phyloP scores from a whole-genome alignment of 306 rosid species.

The Boehmeria nivea region DNA sequence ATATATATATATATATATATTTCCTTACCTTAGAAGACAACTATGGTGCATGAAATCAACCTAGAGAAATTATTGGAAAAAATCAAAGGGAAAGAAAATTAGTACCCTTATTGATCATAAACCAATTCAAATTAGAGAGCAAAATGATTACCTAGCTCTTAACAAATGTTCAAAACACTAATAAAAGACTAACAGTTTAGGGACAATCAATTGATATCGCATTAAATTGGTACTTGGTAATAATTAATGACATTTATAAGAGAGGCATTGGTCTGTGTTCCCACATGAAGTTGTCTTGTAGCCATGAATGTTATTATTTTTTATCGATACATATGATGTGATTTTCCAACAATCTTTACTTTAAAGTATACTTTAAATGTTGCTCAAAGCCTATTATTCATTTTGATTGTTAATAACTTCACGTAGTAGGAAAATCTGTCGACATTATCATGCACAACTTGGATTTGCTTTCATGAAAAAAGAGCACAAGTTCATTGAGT shows the following conservation, averaged over 20 bases:
- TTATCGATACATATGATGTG: constrained; percentile 2
- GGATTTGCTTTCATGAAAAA: constrained; percentile 7
- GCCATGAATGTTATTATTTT: constrained; percentile 4
- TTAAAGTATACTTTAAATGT: constrained; percentile 33
- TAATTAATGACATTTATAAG: neutral
- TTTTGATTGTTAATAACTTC: no score
- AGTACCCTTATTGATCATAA: no score
- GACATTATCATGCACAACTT: constrained; percentile 13
- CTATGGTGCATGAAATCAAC: neutral
- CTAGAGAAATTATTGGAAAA: neutral
- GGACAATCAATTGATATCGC: neutral
- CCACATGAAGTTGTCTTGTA: constrained; percentile 29
- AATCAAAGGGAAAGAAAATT: no score
- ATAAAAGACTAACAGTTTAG: neutral
- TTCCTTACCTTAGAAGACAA: constrained; percentile 27
- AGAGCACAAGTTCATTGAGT: neutral
- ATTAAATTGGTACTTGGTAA: neutral
- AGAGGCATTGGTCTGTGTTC: constrained; percentile 16
- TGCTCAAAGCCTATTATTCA: neutral
- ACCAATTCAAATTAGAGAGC: no score
- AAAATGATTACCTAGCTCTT: no score
- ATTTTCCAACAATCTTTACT: constrained; percentile 18
- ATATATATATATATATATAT: neutral
- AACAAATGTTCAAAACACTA: no score
- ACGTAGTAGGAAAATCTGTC: no score